These are phyloP conservation scores for Scleroderma citrinum DNA, from an alignment of 768 basidiomycete species.

Conservation along the genomic window DNA sequence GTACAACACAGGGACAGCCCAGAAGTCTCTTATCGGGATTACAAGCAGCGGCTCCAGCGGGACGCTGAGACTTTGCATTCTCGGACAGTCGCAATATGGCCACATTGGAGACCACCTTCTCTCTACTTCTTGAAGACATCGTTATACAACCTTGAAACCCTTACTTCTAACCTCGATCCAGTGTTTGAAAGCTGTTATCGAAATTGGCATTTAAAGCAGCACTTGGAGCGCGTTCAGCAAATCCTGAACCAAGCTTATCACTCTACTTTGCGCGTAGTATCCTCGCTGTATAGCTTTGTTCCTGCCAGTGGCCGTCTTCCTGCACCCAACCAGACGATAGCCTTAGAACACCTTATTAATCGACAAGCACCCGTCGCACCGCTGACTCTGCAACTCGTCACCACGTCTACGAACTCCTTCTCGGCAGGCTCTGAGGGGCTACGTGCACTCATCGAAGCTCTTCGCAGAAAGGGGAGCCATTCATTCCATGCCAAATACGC, in stretches of 20 bases:
- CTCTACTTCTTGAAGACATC: background rate
- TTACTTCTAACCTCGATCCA: background rate
- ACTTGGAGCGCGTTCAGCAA: conserved; percentile 8
- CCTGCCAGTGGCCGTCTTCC: background rate
- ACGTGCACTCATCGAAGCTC: conserved; percentile 2
- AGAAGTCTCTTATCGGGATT: conserved; percentile 3
- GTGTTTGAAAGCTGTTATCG: conserved; percentile 15
- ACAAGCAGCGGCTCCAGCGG: background rate
- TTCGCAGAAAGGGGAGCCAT: background rate
- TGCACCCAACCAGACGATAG: background rate
- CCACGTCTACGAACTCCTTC: background rate
- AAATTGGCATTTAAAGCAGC: conserved; percentile 11
- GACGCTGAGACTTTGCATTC: background rate
- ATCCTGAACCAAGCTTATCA: conserved; percentile 1
- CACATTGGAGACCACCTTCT: background rate
- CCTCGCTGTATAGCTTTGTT: conserved; percentile 5
- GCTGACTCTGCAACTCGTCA: background rate
- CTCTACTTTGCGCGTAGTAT: background rate
- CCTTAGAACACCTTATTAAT: background rate
- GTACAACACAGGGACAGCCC: conserved; percentile 8
- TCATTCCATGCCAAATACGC: conserved; percentile 13
- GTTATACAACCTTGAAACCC: conserved; percentile 2
- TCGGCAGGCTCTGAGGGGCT: background rate
- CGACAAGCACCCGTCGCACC: conserved; percentile 3
- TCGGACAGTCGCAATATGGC: background rate